Percentiles rank a stretch among this genome's conserved stretches.
Conservation (phyloP, 495 filamentous ascomycete species). For the Lophiotrema nucula region DNA sequence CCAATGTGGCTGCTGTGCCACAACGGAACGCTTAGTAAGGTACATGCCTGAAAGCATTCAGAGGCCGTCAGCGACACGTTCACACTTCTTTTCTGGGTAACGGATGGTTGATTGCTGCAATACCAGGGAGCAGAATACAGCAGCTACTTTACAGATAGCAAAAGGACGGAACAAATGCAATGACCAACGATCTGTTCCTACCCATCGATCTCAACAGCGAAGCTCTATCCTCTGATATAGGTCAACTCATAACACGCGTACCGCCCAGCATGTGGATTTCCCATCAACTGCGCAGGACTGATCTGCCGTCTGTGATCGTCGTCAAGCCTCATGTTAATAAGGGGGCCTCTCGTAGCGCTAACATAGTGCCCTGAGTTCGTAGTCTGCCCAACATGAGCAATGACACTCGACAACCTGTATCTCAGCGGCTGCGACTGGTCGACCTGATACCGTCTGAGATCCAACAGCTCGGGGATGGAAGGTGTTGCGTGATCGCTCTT, state of each 20-base stretch:
- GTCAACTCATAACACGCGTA: background rate
- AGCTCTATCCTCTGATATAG: background rate
- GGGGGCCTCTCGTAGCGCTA: background rate
- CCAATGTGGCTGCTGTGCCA: too few relatives aligned
- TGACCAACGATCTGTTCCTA: background rate
- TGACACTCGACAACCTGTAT: background rate
- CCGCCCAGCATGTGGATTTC: background rate
- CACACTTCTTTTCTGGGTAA: too few relatives aligned
- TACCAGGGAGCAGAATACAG: too few relatives aligned
- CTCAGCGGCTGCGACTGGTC: background rate
- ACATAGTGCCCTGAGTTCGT: background rate
- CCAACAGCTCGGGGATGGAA: background rate
- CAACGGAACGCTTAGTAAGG: too few relatives aligned
- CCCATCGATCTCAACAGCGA: background rate
- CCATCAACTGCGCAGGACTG: background rate
- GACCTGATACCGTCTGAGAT: background rate
- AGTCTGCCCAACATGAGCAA: background rate
- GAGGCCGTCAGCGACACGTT: too few relatives aligned
- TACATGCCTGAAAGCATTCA: too few relatives aligned
- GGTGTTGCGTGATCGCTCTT: too few relatives aligned
- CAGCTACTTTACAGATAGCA: too few relatives aligned
- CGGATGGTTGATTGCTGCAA: too few relatives aligned
- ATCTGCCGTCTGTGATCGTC: background rate
- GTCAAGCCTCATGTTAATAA: background rate
- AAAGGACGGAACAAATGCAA: background rate